Evolutionary conservation across 495 filamentous ascomycete species (phyloP).

Genomic region (Trichoderma reesei): DNA sequence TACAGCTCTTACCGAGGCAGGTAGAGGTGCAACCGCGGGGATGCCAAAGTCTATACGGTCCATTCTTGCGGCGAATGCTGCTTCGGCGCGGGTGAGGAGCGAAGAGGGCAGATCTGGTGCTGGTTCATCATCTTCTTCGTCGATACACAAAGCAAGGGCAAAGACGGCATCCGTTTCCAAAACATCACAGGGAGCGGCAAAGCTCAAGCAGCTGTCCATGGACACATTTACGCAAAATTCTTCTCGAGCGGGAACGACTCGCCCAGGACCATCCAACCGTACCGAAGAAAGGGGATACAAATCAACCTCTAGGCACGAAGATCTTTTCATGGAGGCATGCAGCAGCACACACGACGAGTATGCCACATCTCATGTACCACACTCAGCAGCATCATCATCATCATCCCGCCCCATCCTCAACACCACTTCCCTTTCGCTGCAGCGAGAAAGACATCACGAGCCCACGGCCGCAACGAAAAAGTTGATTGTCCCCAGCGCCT

Average conservation of each 20-base stretch:
- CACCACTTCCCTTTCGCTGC: neutral
- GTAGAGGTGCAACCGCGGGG: too few relatives aligned
- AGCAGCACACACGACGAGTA: too few relatives aligned
- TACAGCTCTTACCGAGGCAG: neutral
- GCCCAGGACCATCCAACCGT: neutral
- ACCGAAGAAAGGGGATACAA: neutral
- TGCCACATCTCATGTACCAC: too few relatives aligned
- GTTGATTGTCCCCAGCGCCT: conserved; percentile 19
- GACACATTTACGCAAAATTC: conserved; percentile 7
- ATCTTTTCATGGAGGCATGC: too few relatives aligned
- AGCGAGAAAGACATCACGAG: neutral
- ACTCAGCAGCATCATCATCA: too few relatives aligned
- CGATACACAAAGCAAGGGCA: neutral
- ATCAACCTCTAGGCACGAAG: neutral
- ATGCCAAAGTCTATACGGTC: neutral
- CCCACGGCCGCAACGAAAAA: neutral
- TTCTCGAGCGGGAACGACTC: neutral
- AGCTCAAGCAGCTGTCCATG: conserved; percentile 14
- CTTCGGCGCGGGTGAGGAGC: neutral
- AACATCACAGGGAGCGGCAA: neutral
- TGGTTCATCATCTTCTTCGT: neutral
- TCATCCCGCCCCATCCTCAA: neutral
- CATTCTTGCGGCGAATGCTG: neutral
- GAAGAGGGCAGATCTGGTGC: neutral
- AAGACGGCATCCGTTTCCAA: neutral